Conservation (phyloP, 257 asterid species). For the Hygrophila difformis region DNA sequence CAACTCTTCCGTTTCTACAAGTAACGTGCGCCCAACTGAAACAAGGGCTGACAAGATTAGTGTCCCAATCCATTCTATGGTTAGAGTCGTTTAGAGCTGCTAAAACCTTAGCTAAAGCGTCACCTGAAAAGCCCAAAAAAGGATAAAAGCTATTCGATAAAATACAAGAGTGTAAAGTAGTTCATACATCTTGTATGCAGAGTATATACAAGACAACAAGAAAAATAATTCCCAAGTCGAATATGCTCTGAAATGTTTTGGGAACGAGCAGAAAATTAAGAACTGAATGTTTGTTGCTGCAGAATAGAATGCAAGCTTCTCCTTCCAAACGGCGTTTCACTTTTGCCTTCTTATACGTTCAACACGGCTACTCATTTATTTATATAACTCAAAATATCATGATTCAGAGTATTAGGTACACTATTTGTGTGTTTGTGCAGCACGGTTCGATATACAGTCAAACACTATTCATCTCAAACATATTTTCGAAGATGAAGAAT, state of each 20-base stretch:
- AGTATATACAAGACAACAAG: neutral
- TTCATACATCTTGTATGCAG: neutral
- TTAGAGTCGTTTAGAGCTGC: slow-evolving; percentile 55
- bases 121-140: slow-evolving; percentile 39
- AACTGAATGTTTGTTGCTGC: too few relatives aligned
- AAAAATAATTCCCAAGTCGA: too few relatives aligned
- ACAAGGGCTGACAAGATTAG: slow-evolving; percentile 73
- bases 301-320: neutral
- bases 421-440: neutral
- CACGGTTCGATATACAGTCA: neutral
- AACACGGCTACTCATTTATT: neutral
- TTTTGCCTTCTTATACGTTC: too few relatives aligned
- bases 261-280: too few relatives aligned
- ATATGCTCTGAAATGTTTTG: too few relatives aligned
- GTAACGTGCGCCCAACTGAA: slow-evolving; percentile 82
- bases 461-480: neutral
- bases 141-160: neutral
- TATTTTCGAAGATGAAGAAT: too few relatives aligned
- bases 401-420: neutral
- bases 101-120: slow-evolving; percentile 49
- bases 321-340: neutral
- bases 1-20: slow-evolving; percentile 58
- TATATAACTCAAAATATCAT: too few relatives aligned
- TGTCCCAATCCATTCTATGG: slow-evolving; percentile 55
- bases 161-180: too few relatives aligned